Evolutionary conservation across 2,329 filamentous ascomycete species (phyloP), one percentile per base, ranked within the genome.

Genomic region (Mycosphaerella arachidis): DNA sequence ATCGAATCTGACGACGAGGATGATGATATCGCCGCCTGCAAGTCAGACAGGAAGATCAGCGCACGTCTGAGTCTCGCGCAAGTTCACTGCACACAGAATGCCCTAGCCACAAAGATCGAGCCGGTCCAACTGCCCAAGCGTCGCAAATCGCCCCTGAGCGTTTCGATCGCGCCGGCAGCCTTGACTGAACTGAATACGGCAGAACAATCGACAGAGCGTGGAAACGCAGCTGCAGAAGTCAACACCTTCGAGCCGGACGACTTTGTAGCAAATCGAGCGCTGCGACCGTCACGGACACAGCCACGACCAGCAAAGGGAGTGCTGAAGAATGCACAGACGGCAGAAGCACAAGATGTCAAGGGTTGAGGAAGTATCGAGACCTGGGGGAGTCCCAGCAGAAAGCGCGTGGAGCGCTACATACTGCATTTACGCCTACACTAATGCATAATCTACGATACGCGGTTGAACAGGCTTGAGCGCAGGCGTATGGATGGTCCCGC

Each of bases 301-400:
- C 58, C 63, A 30, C 52, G 53, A n/a, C 65, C 65, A 29, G 30
- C 48, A 30, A 65, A 61, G 30, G 61, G 63, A 16, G 63, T 67
- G 7, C 35, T 67, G 53, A 67, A 67, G 55, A 59, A 63, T 35
- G 27, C 37, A 20, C 18, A 50, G 20, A 50, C 20, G 46, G 29
- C 24, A 50, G 46, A 29, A 20, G 12, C 29, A 43, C 7, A 16
- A 43, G n/a, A 4, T 8, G 4, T n/a, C 24, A 24, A 24, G 24
- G 24, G 24, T 24, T 24, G 24, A 24, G 24, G 24, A 24, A 24
- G 24, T 24, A 24, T 24, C 24, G 3, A 3, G 3, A 24, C 24
- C 24, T 24, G 24, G 18, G 40, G 18, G n/a, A 16, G 7, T n/a
- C 13, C 13, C 40, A 18, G n/a, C 40, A 5, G 40, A 18, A n/a